These are phyloP conservation scores for Kockovaella imperatae DNA, from an alignment of 768 basidiomycete species.

Conservation along the genomic window DNA sequence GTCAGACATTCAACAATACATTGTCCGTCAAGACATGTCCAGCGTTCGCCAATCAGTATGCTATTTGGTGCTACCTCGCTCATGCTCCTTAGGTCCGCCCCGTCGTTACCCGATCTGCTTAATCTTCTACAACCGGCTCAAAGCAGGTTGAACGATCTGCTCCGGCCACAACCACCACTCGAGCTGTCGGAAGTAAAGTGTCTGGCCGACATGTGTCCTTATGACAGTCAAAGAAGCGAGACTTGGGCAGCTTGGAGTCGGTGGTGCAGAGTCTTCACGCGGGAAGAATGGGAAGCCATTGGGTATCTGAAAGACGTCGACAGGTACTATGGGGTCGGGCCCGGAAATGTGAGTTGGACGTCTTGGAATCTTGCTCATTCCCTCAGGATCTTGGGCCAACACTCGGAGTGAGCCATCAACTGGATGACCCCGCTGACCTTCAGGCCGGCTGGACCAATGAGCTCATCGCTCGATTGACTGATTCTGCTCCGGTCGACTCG, in stretches of 20 bases:
- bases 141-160: conserved; percentile 18
- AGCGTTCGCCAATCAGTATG: conserved; percentile 21
- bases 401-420: conserved; percentile 22
- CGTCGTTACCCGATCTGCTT: neutral
- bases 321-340: conserved; percentile 58
- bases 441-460: conserved; percentile 78
- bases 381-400: conserved; percentile 23
- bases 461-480: conserved; percentile 71
- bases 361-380: neutral
- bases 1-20: conserved; percentile 33
- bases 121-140: conserved; percentile 11
- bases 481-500: conserved; percentile 55
- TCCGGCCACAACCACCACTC: conserved; percentile 43
- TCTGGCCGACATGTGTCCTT: conserved; percentile 68
- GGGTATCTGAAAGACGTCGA: conserved; percentile 66
- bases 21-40: conserved; percentile 35
- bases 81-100: neutral
- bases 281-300: conserved; percentile 57
- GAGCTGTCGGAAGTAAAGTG: conserved; percentile 52
- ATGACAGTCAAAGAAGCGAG: conserved; percentile 56
- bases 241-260: conserved; percentile 51
- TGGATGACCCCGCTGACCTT: neutral
- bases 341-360: conserved; percentile 28
- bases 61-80: neutral
- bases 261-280: conserved; percentile 66